phyloP scores from a whole-genome alignment of 345 rosid genomes.

The Angophora floribunda region DNA sequence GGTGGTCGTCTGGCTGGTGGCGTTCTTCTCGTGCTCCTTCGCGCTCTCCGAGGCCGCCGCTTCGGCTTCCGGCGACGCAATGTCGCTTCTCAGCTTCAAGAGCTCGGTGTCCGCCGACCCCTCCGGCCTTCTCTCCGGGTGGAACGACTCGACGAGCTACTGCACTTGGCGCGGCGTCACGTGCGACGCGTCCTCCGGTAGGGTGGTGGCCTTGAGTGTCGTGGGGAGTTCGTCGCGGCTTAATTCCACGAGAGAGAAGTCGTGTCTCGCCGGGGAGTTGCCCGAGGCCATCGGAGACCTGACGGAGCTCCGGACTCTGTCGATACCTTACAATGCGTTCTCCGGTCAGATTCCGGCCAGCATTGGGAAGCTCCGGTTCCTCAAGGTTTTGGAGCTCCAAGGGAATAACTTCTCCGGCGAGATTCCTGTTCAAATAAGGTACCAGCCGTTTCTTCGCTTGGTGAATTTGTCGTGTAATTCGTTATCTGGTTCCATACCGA shows the following conservation, averaged over 20 bases:
- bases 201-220: slow-evolving; percentile 25
- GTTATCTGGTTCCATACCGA: slow-evolving; percentile 32
- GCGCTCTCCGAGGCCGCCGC: background rate
- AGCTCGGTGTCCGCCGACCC: slow-evolving; percentile 26
- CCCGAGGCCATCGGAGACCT: slow-evolving; percentile 21
- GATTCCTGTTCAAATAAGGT: slow-evolving; percentile 32
- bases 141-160: slow-evolving; percentile 20
- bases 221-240: background rate
- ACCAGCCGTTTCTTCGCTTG: slow-evolving; percentile 13
- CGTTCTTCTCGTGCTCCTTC: background rate
- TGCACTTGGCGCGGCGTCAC: slow-evolving; percentile 47
- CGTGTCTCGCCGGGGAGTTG: slow-evolving; percentile 16
- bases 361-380: slow-evolving; percentile 21
- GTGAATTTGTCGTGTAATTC: slow-evolving; percentile 49
- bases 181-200: slow-evolving; percentile 18
- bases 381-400: slow-evolving; percentile 46
- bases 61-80: slow-evolving; percentile 5
- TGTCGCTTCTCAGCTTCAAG: slow-evolving; percentile 39
- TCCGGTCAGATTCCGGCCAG: slow-evolving; percentile 40
- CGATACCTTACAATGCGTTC: slow-evolving; percentile 25
- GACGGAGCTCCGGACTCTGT: slow-evolving; percentile 19
- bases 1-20: background rate
- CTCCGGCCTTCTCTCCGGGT: slow-evolving; percentile 22
- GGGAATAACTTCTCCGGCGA: slow-evolving; percentile 51
- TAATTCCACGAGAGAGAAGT: background rate